Conservation (phyloP, 805 yeast genomes). For the Candida loeiensis region DNA sequence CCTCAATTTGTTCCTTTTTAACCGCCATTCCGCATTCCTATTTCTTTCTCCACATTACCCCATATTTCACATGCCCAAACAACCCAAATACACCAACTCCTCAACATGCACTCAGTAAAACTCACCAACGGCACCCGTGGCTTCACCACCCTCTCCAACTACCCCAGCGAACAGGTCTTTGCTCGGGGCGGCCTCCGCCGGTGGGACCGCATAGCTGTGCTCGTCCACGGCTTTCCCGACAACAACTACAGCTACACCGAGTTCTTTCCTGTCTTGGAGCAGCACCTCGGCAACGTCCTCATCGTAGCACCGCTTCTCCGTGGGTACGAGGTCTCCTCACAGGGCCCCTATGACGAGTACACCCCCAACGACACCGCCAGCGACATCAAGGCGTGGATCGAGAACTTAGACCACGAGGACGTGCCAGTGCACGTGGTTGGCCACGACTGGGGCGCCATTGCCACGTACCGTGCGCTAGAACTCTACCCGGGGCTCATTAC, state of each 20-base stretch:
- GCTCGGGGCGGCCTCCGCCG: constrained; percentile 5
- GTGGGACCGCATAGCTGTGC: constrained; percentile 10
- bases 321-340: constrained; percentile 36
- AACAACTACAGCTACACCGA: constrained; percentile 26
- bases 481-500: constrained; percentile 32
- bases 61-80: background rate
- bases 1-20: too few species aligned
- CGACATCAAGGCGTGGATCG: constrained; percentile 34
- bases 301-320: constrained; percentile 34
- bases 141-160: constrained; percentile 21
- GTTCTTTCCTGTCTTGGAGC: constrained; percentile 19
- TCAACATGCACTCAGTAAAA: background rate
- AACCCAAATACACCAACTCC: too few species aligned
- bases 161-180: constrained; percentile 16
- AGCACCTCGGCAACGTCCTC: constrained; percentile 19
- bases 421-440: constrained; percentile 38
- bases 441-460: constrained; percentile 45
- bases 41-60: background rate
- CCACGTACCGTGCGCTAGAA: constrained; percentile 32
- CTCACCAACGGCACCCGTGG: constrained; percentile 14
- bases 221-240: constrained; percentile 32
- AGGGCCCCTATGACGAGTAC: constrained; percentile 23
- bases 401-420: constrained; percentile 14
- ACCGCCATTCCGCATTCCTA: background rate
- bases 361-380: constrained; percentile 27